Conservation (phyloP, 768 basidiomycete species). For the Imleria badia region DNA sequence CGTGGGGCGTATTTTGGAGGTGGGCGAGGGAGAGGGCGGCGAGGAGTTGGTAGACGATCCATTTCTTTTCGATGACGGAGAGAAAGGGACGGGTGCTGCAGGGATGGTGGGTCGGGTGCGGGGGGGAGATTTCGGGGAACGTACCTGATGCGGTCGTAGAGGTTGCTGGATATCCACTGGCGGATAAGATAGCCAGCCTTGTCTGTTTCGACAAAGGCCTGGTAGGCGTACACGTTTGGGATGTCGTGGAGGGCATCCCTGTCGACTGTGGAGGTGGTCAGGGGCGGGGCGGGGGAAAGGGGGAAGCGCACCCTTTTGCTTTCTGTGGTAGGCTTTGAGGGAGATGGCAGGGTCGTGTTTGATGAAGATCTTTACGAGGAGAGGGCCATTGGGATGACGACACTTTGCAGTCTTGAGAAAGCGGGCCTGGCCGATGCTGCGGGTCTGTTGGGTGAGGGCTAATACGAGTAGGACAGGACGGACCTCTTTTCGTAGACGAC, state of each 20-base stretch:
- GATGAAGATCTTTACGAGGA: constrained; percentile 93
- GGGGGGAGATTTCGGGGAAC: constrained; percentile 15
- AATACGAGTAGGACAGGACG: constrained; percentile 17
- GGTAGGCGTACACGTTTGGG: constrained; percentile 86
- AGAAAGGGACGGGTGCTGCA: constrained; percentile 93
- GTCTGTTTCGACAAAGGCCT: constrained; percentile 90
- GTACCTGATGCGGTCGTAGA: constrained; percentile 97
- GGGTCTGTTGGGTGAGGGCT: no score
- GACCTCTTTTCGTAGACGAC: constrained; percentile 92
- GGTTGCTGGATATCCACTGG: constrained; percentile 91
- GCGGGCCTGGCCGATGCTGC: constrained; percentile 32
- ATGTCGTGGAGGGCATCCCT: constrained; percentile 82
- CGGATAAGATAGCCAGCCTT: constrained; percentile 93
- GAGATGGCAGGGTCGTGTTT: constrained; percentile 89
- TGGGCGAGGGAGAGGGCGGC: constrained; percentile 81
- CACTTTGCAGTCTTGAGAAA: constrained; percentile 83
- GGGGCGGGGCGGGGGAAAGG: rapidly evolving
- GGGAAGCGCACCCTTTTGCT: constrained; percentile 64
- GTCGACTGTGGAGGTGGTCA: constrained; percentile 55
- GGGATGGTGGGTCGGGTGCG: not conserved
- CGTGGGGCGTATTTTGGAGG: constrained; percentile 87
- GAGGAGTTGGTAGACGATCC: constrained; percentile 94
- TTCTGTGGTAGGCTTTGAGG: constrained; percentile 67
- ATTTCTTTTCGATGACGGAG: constrained; percentile 90
- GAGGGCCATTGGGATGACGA: constrained; percentile 75